Evolutionary conservation across 1,284 basidiomycete species (phyloP), one percentile per base, ranked within the genome.

Genomic region (Heterobasidion occidentale): DNA sequence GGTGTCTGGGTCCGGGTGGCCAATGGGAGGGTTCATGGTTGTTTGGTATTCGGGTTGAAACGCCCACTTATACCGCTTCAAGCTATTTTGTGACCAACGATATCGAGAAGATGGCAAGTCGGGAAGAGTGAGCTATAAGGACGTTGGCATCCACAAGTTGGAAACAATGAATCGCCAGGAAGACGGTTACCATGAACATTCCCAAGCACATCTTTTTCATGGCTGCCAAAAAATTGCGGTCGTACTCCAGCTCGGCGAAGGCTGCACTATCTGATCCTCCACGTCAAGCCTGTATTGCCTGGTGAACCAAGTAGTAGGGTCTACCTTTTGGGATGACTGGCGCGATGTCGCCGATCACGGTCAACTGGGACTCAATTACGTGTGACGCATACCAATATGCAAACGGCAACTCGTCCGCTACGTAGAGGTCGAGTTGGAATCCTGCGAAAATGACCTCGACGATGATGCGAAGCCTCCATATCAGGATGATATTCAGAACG

Each of bases 371-470:
- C 19, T 81, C 77, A 2, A 85, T 68, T 1, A 90, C 74, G 48
- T 77, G 74, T 1, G 76, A 64, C 7, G 76, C 70, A 63, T 90
- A 87, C 85, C 88, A 91, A 70, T 91, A 91, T 5, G 88, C 83
- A 60, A 88, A 80, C 0, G 84, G 74, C 46, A 74, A 77, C 64
- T 93, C 90, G 46, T 85, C 78, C 0, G 73, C 67, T 8, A 79
- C 74, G 63, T 92, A 91, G 8, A 94, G 69, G 48, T 88, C 84
- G 33, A 92, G 72, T 65, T 92, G 88, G 60, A 90, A 88, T 1
- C 89, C 91, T 0, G 86, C 83, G 51, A 88, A 72, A 9, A 90
- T 70, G 17, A 92, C 75, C 60, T 93, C 88, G 44, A 81, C 75
- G 9, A 89, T 75, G 20, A 79, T 71, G 5, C 77, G 71, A 27